Percentiles rank a stretch among this genome's conserved stretches.
Conservation (phyloP, 2,329 filamentous ascomycete species). For the Colletotrichum australisinense region DNA sequence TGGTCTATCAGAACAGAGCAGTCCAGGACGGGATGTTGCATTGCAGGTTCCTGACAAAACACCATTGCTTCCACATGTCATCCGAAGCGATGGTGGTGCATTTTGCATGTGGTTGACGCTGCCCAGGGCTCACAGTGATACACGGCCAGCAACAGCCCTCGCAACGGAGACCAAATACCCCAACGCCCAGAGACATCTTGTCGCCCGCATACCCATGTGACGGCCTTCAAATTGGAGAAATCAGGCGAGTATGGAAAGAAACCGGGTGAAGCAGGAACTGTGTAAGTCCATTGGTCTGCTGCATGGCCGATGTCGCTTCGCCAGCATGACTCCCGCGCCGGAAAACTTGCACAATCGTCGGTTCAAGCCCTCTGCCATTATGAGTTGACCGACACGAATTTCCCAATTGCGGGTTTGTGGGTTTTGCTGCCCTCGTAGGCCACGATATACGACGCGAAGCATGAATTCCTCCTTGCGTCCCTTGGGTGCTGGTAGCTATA, state of each 20-base stretch:
- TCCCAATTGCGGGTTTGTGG: not conserved
- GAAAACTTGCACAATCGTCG: not conserved
- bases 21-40: not conserved
- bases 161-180: not conserved
- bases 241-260: not conserved
- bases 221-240: not conserved
- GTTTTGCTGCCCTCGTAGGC: not conserved
- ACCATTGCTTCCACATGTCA: not conserved
- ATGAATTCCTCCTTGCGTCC: too few species aligned
- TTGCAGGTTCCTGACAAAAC: not conserved
- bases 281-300: conserved; percentile 12
- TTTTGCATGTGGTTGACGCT: not conserved
- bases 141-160: not conserved
- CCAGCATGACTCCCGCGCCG: not conserved
- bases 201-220: not conserved
- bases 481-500: not conserved
- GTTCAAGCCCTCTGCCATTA: not conserved
- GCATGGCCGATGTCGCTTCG: not conserved
- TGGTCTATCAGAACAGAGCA: not conserved
- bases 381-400: not conserved
- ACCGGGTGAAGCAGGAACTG: not conserved
- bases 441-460: not conserved
- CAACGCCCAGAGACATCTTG: not conserved
- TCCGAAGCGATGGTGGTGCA: not conserved
- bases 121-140: not conserved